phyloP scores from a whole-genome alignment of 352 stramenopile genomes.

The Phytopythium ostracodes region DNA sequence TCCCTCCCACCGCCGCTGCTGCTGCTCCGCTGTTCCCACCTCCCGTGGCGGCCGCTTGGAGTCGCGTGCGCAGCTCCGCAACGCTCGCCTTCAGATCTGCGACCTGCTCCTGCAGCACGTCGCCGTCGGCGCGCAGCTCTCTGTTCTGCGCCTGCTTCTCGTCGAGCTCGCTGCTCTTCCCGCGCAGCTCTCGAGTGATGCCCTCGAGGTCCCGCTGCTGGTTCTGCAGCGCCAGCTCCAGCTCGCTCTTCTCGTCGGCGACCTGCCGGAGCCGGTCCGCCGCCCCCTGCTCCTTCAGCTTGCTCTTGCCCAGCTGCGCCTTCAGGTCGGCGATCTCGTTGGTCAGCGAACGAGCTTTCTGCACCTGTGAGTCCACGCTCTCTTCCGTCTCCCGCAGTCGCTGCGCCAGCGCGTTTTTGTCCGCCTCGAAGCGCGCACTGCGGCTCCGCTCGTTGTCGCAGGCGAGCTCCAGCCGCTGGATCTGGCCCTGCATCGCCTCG shows the following conservation, averaged over 20 bases:
- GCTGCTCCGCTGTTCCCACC: not conserved
- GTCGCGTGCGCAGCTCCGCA: conserved; percentile 10
- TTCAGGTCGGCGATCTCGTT: conserved; percentile 30
- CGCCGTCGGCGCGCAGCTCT: conserved; percentile 21
- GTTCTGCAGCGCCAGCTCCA: conserved; percentile 13
- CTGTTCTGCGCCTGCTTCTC: conserved; percentile 16
- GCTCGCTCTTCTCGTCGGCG: conserved; percentile 20
- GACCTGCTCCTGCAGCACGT: conserved; percentile 27
- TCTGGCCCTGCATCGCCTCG: conserved; percentile 19
- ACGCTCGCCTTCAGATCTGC: conserved; percentile 17
- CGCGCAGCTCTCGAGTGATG: conserved; percentile 13
- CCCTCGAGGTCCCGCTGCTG: conserved; percentile 20
- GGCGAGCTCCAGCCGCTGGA: conserved; percentile 25
- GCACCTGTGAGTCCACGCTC: conserved; percentile 22
- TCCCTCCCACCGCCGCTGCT: conserved; percentile 1
- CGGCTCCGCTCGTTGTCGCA: conserved; percentile 23
- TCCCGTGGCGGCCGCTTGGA: not conserved
- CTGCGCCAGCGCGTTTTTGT: conserved; percentile 22
- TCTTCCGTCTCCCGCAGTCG: conserved; percentile 26
- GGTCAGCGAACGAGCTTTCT: conserved; percentile 18
- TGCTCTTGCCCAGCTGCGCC: conserved; percentile 27
- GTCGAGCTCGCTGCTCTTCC: conserved; percentile 17
- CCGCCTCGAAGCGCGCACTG: conserved; percentile 29
- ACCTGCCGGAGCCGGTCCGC: conserved; percentile 27
- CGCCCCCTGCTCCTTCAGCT: conserved; percentile 36